A percentile compares a stretch with the other conserved stretches of the same genome.
Evolutionary conservation across 108 stramenopile species (phyloP).

Genomic region (Nitzschia sp.): DNA sequence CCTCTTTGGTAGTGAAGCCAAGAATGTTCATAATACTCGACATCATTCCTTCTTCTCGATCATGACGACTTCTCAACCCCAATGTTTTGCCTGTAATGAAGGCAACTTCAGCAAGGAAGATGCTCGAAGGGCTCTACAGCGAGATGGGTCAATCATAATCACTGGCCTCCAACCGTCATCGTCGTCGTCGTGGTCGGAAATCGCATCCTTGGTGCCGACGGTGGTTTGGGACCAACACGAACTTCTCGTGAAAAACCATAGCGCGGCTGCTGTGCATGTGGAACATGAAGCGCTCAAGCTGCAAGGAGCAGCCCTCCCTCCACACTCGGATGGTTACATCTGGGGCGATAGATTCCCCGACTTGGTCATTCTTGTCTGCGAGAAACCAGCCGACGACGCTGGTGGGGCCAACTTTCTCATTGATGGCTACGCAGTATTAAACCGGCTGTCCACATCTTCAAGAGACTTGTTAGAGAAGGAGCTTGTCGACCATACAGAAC

Average conservation of each 20-base stretch:
- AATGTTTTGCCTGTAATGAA: too few relatives aligned
- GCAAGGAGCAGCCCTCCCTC: not conserved
- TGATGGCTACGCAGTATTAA: not conserved
- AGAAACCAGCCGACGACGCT: not conserved
- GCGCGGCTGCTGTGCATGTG: not conserved
- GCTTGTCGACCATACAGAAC: not conserved
- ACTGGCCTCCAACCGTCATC: not conserved
- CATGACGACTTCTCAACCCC: too few relatives aligned
- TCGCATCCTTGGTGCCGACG: not conserved
- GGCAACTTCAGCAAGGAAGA: not conserved
- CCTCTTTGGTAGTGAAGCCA: too few relatives aligned
- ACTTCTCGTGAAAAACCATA: not conserved
- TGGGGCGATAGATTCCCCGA: not conserved
- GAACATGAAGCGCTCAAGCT: not conserved
- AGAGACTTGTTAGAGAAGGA: not conserved
- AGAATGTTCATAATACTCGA: too few relatives aligned
- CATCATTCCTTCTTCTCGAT: too few relatives aligned
- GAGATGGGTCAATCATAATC: not conserved
- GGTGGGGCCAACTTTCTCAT: not conserved
- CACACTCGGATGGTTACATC: not conserved
- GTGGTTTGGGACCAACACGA: not conserved
- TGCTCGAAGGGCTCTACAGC: not conserved
- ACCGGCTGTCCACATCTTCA: not conserved
- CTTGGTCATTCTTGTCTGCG: not conserved
- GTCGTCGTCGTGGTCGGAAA: not conserved